A percentile compares a stretch with the other conserved stretches of the same genome.
Evolutionary conservation across 2,329 filamentous ascomycete genomes (phyloP).

Genomic region (Aspergillus latus): DNA sequence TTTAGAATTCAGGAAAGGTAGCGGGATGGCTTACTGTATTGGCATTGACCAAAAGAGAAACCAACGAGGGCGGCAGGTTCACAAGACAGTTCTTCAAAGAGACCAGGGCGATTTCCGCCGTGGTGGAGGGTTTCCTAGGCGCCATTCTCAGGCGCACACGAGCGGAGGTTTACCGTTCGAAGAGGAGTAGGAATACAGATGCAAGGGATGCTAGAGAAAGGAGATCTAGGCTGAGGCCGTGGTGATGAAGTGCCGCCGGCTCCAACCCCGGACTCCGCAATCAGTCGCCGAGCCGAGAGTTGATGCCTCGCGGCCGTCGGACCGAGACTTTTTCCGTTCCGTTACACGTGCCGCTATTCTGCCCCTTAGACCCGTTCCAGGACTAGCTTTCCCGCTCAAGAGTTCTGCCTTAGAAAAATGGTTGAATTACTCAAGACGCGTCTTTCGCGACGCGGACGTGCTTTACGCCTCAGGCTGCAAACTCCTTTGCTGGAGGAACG

Average conservation of each 20-base stretch:
- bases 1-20: no score
- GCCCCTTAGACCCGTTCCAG: not conserved
- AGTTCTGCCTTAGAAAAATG: not conserved
- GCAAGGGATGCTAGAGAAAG: constrained; percentile 10
- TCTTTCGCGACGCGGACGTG: constrained; percentile 31
- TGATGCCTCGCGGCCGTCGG: constrained; percentile 18
- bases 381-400: constrained; percentile 15
- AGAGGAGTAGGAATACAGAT: constrained; percentile 9
- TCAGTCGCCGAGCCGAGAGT: constrained; percentile 23
- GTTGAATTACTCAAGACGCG: constrained; percentile 20
- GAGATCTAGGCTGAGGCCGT: not conserved
- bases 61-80: constrained; percentile 82
- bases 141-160: constrained; percentile 37
- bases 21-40: no score
- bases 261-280: constrained; percentile 29
- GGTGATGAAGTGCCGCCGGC: constrained; percentile 19
- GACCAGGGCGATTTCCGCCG: constrained; percentile 80
- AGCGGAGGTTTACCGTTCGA: no score
- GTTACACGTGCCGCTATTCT: constrained; percentile 23
- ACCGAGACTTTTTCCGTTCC: constrained; percentile 37
- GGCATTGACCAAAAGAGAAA: constrained; percentile 79
- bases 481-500: constrained; percentile 5
- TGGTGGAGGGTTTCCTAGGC: constrained; percentile 57
- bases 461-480: constrained; percentile 19
- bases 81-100: constrained; percentile 93